Conservation (phyloP, 164 flowering plant genomes). For the Chimonanthus praecox region DNA sequence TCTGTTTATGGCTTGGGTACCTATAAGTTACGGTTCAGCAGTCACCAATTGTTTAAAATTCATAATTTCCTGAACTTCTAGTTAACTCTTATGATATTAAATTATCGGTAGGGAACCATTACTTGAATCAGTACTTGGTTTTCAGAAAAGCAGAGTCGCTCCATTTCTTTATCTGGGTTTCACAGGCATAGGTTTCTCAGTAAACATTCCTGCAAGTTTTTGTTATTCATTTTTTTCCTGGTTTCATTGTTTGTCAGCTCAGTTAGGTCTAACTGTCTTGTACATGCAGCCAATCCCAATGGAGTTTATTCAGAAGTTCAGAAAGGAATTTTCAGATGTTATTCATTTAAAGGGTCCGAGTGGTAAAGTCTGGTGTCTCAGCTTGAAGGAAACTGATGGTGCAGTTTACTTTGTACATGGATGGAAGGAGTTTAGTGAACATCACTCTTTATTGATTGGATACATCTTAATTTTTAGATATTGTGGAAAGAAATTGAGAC, state of each 20-base stretch:
- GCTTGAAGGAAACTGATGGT: conserved; percentile 7
- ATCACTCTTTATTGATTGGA: conserved; percentile 20
- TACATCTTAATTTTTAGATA: conserved; percentile 30
- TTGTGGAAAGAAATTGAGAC: neutral
- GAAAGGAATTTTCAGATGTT: conserved; percentile 3
- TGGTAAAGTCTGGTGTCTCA: conserved; percentile 3
- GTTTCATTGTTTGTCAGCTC: neutral
- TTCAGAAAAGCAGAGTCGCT: neutral
- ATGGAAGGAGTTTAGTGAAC: conserved; percentile 26
- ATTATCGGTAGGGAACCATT: neutral
- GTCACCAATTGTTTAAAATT: neutral
- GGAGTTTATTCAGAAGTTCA: conserved; percentile 19
- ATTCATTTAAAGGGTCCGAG: conserved; percentile 2
- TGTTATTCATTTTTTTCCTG: neutral
- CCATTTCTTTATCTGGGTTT: neutral
- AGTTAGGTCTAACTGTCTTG: neutral
- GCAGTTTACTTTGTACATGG: conserved; percentile 21
- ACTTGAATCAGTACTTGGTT: neutral
- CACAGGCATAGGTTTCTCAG: neutral
- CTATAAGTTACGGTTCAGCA: neutral
- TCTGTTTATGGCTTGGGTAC: too few species aligned
- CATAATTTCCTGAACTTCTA: neutral
- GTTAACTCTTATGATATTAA: neutral
- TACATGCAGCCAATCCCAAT: conserved; percentile 6
- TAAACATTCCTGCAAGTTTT: neutral